Conservation (phyloP, 495 filamentous ascomycete species). For the Xylaria cubensis region DNA sequence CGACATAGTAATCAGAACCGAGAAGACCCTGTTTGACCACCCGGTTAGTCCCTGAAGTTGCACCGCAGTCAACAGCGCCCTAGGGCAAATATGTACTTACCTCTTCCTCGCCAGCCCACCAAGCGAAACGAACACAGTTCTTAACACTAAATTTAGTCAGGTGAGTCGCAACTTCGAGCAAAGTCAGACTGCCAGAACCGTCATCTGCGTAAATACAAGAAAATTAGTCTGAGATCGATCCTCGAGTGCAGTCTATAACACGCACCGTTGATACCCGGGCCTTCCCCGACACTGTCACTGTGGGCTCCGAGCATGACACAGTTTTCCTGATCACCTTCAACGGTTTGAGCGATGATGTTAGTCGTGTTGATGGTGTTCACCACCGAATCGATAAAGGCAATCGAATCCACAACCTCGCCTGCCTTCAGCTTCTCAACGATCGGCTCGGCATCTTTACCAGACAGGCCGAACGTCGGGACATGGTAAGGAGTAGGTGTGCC, state of each 20-base stretch:
- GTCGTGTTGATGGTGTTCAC: constrained; percentile 52
- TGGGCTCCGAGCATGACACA: constrained; percentile 65
- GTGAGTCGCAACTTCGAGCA: constrained; percentile 61
- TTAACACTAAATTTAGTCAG: constrained; percentile 57
- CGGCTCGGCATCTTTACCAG: constrained; percentile 56
- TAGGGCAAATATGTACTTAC: constrained; percentile 7
- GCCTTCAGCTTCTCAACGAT: constrained; percentile 53
- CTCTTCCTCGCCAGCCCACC: constrained; percentile 66
- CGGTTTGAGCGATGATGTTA: constrained; percentile 63
- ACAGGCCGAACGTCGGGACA: constrained; percentile 64
- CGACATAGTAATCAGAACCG: constrained; percentile 62
- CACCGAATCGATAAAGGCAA: constrained; percentile 62
- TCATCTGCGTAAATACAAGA: constrained; percentile 45
- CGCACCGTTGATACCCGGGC: constrained; percentile 46
- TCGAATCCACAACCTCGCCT: constrained; percentile 55
- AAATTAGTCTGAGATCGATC: constrained; percentile 29
- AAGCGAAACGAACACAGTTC: constrained; percentile 64
- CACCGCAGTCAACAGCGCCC: neutral
- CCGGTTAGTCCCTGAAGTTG: neutral
- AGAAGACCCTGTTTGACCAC: constrained; percentile 50
- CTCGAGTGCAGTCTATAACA: neutral
- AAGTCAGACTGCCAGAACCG: constrained; percentile 58
- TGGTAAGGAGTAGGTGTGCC: constrained; percentile 58
- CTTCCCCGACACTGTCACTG: constrained; percentile 60
- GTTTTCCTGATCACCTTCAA: constrained; percentile 60